Evolutionary conservation across 176 grass and related monocot genomes (phyloP).

Genomic region (Cenchrus purpureus): DNA sequence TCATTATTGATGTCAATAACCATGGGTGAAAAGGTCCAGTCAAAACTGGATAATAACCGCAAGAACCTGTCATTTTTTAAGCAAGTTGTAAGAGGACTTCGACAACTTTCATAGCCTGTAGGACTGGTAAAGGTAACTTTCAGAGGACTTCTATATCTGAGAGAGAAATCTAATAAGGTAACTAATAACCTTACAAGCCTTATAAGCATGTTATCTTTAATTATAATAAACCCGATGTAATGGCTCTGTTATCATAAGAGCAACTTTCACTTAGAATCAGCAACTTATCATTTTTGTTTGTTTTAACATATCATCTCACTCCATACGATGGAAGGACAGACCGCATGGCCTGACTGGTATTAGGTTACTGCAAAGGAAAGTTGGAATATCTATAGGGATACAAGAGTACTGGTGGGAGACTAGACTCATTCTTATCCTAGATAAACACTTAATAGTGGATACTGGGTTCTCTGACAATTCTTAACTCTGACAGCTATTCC

Average conservation of each 20-base stretch:
- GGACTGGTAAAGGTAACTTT: neutral
- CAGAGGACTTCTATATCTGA: no score
- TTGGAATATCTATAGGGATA: neutral
- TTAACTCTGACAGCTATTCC: neutral
- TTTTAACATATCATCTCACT: neutral
- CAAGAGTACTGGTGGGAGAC: neutral
- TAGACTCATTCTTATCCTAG: constrained; percentile 7
- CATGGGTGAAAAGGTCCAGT: constrained; percentile 96
- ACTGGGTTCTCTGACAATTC: neutral
- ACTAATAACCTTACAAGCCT: neutral
- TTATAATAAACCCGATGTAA: constrained; percentile 22
- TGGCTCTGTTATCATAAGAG: constrained; percentile 7
- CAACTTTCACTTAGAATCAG: neutral
- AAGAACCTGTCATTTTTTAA: constrained; percentile 76
- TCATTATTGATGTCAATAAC: constrained; percentile 95
- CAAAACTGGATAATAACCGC: constrained; percentile 76
- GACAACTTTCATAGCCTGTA: constrained; percentile 3
- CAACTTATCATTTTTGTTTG: neutral
- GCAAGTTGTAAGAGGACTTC: constrained; percentile 30
- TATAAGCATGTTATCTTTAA: constrained; percentile 21
- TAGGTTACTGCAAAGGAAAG: neutral
- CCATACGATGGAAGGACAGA: neutral
- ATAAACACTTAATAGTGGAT: neutral
- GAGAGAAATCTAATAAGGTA: constrained; percentile 13
- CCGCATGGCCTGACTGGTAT: neutral